These are phyloP conservation scores for Calonectria hongkongensis DNA, from an alignment of 2,329 filamentous ascomycete species.

Conservation along the genomic window DNA sequence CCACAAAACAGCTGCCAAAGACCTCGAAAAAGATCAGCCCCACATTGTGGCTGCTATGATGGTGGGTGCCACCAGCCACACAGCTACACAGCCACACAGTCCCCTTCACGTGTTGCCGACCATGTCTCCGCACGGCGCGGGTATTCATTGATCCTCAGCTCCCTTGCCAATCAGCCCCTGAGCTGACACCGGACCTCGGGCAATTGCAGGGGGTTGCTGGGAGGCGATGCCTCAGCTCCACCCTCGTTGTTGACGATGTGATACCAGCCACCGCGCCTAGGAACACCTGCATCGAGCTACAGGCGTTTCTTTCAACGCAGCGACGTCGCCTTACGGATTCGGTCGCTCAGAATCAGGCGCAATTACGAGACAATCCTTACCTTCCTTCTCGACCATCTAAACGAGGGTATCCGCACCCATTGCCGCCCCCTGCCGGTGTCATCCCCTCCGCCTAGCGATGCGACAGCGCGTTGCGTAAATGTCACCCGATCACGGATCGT, in stretches of 20 bases:
- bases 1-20: slow-evolving; percentile 52
- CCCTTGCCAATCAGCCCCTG: slow-evolving; percentile 50
- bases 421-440: slow-evolving; percentile 48
- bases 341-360: slow-evolving; percentile 30
- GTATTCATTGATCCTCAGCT: slow-evolving; percentile 49
- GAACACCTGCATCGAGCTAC: slow-evolving; percentile 50
- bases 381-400: slow-evolving; percentile 31
- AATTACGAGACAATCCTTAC: slow-evolving; percentile 32
- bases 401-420: slow-evolving; percentile 39
- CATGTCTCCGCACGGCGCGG: slow-evolving; percentile 49
- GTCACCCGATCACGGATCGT: slow-evolving; percentile 77
- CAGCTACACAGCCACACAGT: slow-evolving; percentile 38
- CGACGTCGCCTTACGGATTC: slow-evolving; percentile 33
- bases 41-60: slow-evolving; percentile 50
- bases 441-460: slow-evolving; percentile 57
- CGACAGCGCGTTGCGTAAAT: slow-evolving; percentile 65
- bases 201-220: slow-evolving; percentile 54
- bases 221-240: slow-evolving; percentile 56
- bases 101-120: slow-evolving; percentile 48
- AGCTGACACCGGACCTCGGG: slow-evolving; percentile 54
- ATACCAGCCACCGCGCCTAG: slow-evolving; percentile 57
- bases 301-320: slow-evolving; percentile 42
- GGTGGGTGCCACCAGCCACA: slow-evolving; percentile 43
- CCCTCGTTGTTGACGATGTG: slow-evolving; percentile 53
- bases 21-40: slow-evolving; percentile 53